These are phyloP conservation scores for Amanita inopinata DNA, from an alignment of 768 basidiomycete species.

Conservation along the genomic window DNA sequence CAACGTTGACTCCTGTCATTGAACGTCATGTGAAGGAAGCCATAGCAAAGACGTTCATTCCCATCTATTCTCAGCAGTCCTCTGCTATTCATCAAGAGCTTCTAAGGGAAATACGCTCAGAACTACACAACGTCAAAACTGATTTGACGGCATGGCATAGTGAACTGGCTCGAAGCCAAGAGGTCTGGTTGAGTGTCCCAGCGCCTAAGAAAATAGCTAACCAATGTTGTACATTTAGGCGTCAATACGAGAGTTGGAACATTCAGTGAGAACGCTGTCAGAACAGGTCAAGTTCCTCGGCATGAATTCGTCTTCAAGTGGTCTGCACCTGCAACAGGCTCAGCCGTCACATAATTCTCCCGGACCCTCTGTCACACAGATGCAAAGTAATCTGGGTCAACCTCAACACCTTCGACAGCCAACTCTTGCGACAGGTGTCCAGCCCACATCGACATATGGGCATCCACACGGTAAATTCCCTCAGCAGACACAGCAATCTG, in stretches of 20 bases:
- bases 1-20: slow-evolving; percentile 64
- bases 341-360: slow-evolving; percentile 32
- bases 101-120: slow-evolving; percentile 60
- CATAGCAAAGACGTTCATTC: slow-evolving; percentile 63
- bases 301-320: slow-evolving; percentile 34
- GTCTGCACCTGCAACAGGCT: slow-evolving; percentile 31
- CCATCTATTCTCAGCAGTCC: slow-evolving; percentile 68
- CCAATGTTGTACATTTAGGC: slow-evolving; percentile 29
- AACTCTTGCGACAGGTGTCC: slow-evolving; percentile 26
- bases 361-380: slow-evolving; percentile 27
- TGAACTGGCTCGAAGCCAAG: slow-evolving; percentile 67
- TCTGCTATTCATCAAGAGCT: slow-evolving; percentile 73
- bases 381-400: slow-evolving; percentile 26
- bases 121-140: slow-evolving; percentile 69
- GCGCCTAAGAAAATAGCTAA: not conserved
- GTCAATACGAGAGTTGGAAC: slow-evolving; percentile 74
- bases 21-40: slow-evolving; percentile 78
- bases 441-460: slow-evolving; percentile 28
- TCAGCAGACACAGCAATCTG: slow-evolving; percentile 24
- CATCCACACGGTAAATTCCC: slow-evolving; percentile 28
- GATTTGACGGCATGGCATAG: slow-evolving; percentile 78
- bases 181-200: slow-evolving; percentile 35
- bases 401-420: slow-evolving; percentile 35
- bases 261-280: slow-evolving; percentile 59
- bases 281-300: slow-evolving; percentile 79